These are phyloP conservation scores for Gorgonomyces haynaldii DNA, from an alignment of 192 early-diverging fungal species.

Conservation along the genomic window DNA sequence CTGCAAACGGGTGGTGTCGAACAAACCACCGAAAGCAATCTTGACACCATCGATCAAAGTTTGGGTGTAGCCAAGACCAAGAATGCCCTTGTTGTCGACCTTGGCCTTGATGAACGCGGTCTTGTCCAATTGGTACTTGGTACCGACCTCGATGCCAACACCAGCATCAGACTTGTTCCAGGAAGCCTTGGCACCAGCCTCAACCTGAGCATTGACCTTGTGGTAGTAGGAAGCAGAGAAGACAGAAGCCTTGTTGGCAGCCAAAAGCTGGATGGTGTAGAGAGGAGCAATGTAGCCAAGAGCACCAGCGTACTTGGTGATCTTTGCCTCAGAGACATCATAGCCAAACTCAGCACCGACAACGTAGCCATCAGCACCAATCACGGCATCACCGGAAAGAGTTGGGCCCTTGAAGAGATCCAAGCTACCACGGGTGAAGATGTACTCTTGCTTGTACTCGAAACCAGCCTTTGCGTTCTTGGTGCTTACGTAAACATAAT, in stretches of 20 bases:
- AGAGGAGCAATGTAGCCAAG: slow-evolving; percentile 77
- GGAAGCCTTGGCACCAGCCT: slow-evolving; percentile 88
- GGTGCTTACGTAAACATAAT: slow-evolving; percentile 27
- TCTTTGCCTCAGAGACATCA: slow-evolving; percentile 77
- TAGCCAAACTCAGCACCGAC: slow-evolving; percentile 90
- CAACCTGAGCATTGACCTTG: slow-evolving; percentile 78
- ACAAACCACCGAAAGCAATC: slow-evolving; percentile 79
- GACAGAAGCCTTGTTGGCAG: slow-evolving; percentile 77
- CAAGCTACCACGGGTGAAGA: slow-evolving; percentile 77
- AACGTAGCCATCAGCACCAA: slow-evolving; percentile 75
- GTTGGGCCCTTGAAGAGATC: slow-evolving; percentile 94
- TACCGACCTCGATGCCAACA: slow-evolving; percentile 82
- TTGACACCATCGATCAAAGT: slow-evolving; percentile 86
- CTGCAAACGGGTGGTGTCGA: slow-evolving; percentile 86
- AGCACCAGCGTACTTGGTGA: slow-evolving; percentile 81
- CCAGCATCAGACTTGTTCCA: slow-evolving; percentile 67
- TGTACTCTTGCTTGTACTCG: slow-evolving; percentile 91
- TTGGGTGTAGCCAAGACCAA: slow-evolving; percentile 93
- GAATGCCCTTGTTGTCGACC: slow-evolving; percentile 59
- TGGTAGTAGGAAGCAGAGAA: slow-evolving; percentile 96
- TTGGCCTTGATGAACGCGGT: slow-evolving; percentile 77
- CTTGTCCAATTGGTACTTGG: slow-evolving; percentile 85
- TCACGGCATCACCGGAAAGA: slow-evolving; percentile 75
- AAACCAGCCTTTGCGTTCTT: slow-evolving; percentile 72
- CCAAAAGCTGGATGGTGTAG: slow-evolving; percentile 81